Conservation (phyloP, 2,329 filamentous ascomycete species). For the Fusarium siculi region DNA sequence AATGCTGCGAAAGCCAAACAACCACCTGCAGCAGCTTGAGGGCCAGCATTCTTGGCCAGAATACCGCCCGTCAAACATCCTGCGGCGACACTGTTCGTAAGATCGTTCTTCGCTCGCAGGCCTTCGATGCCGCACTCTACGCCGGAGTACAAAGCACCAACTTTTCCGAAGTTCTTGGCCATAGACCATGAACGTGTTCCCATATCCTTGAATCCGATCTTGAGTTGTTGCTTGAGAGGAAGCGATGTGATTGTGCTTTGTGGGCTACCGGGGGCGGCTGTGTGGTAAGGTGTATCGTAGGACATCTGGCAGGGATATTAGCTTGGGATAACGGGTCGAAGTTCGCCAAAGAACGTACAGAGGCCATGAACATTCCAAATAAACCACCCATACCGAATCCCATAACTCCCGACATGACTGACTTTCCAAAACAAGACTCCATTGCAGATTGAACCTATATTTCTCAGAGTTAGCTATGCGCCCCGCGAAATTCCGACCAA, state of each 20-base stretch:
- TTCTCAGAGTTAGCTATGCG: conserved; percentile 9
- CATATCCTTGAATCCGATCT: conserved; percentile 93
- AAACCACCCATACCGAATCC: conserved; percentile 93
- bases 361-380: conserved; percentile 98
- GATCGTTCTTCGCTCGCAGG: conserved; percentile 90
- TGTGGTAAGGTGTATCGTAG: conserved; percentile 91
- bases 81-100: conserved; percentile 86
- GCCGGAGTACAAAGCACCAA: conserved; percentile 89
- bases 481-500: neutral
- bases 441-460: conserved; percentile 81
- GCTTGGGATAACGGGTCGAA: neutral
- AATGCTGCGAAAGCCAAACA: conserved; percentile 96
- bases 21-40: conserved; percentile 86
- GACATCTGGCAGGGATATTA: conserved; percentile 75
- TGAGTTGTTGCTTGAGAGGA: conserved; percentile 85
- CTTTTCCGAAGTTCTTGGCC: conserved; percentile 94
- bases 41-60: conserved; percentile 85
- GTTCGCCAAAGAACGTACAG: conserved; percentile 66
- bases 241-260: conserved; percentile 66
- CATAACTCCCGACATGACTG: conserved; percentile 88
- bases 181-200: conserved; percentile 82
- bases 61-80: conserved; percentile 93
- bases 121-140: conserved; percentile 98
- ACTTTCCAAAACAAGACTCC: conserved; percentile 93
- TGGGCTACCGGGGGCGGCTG: conserved; percentile 52